These are phyloP conservation scores for Leucosporidium scottii DNA, from an alignment of 768 basidiomycete species.

Conservation along the genomic window DNA sequence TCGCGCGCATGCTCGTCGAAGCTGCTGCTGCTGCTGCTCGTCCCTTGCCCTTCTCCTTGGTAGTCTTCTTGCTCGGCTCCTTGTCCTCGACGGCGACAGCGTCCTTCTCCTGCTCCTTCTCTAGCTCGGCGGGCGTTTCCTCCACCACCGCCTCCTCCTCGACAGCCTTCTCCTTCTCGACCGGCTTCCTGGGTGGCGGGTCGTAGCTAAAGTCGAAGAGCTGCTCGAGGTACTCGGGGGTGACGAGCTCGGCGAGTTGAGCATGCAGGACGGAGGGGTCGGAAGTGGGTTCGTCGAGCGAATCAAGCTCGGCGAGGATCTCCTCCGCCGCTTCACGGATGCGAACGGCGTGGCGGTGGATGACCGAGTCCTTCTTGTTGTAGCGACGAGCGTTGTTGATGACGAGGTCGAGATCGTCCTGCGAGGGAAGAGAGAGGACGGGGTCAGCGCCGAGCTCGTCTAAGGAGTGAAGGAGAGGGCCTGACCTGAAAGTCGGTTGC, in stretches of 20 bases:
- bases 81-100: background rate
- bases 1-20: background rate
- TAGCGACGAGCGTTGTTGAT: slow-evolving; percentile 84
- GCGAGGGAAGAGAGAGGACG: background rate
- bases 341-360: slow-evolving; percentile 61
- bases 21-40: background rate
- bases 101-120: background rate
- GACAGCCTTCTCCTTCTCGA: background rate
- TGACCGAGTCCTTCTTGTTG: slow-evolving; percentile 66
- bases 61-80: background rate
- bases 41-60: background rate
- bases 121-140: background rate
- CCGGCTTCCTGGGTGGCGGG: background rate
- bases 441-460: background rate
- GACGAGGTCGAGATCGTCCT: slow-evolving; percentile 67
- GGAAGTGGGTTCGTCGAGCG: slow-evolving; percentile 42
- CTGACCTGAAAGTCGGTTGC: slow-evolving; percentile 59
- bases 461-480: background rate
- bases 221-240: background rate
- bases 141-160: background rate
- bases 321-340: slow-evolving; percentile 51
- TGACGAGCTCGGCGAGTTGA: slow-evolving; percentile 1
- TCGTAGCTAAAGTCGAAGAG: slow-evolving; percentile 7
- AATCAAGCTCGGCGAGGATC: slow-evolving; percentile 43
- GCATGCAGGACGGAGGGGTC: slow-evolving; percentile 9